phyloP scores from a whole-genome alignment of 1,284 basidiomycete genomes.

The Ustilago xerochloae region DNA sequence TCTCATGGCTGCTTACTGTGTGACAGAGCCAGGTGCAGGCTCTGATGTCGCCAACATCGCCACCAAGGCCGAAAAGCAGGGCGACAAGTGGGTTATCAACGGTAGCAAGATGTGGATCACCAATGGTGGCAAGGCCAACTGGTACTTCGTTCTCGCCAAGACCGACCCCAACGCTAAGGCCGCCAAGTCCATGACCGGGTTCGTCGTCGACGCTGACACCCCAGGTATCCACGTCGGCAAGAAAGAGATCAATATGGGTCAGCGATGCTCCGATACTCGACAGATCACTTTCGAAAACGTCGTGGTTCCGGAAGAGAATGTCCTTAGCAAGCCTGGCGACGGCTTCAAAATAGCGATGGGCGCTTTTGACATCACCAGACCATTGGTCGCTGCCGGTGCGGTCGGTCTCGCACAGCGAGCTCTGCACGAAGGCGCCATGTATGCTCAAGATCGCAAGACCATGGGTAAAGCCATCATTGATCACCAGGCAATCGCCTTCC shows the following conservation, averaged over 20 bases:
- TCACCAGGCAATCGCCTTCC: constrained; percentile 73
- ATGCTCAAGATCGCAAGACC: constrained; percentile 73
- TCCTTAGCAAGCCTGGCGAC: constrained; percentile 72
- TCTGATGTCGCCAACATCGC: constrained; percentile 71
- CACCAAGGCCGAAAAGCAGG: constrained; percentile 71
- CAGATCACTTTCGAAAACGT: constrained; percentile 73
- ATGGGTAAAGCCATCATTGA: constrained; percentile 73
- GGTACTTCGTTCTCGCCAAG: constrained; percentile 73
- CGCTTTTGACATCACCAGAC: constrained; percentile 72
- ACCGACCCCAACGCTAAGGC: constrained; percentile 71
- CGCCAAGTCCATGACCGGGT: constrained; percentile 72
- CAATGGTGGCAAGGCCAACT: constrained; percentile 72
- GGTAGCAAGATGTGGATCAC: constrained; percentile 73
- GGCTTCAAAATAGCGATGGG: constrained; percentile 73
- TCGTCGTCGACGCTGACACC: constrained; percentile 72
- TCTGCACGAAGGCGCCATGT: constrained; percentile 72
- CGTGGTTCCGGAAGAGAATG: constrained; percentile 71
- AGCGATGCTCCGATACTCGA: constrained; percentile 73
- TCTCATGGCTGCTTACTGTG: constrained; percentile 73
- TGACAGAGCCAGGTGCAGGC: constrained; percentile 73
- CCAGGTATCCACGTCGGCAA: constrained; percentile 70
- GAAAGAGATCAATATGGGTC: constrained; percentile 75
- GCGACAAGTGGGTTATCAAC: constrained; percentile 71
- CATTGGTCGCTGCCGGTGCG: constrained; percentile 72
- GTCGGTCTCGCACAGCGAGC: constrained; percentile 73